phyloP scores from a whole-genome alignment of 139 green algal genomes.

The Tetraselmis chui region DNA sequence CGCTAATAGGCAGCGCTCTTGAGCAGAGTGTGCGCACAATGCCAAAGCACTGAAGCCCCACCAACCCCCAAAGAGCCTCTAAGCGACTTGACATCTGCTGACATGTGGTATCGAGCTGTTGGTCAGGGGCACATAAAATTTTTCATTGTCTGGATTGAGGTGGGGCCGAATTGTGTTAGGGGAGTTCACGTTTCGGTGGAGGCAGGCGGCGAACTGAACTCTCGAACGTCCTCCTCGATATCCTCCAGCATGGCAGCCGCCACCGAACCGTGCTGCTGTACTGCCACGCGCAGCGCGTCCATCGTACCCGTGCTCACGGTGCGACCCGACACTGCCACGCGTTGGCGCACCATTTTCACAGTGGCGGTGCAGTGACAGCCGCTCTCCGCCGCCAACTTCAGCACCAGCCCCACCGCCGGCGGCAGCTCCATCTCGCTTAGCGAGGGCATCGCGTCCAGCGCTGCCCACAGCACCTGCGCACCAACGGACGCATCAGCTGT shows the following conservation, averaged over 20 bases:
- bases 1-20: too few relatives aligned
- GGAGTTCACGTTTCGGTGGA: too few relatives aligned
- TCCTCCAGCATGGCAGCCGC: conserved; percentile 23
- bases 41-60: too few relatives aligned
- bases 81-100: too few relatives aligned
- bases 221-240: neutral
- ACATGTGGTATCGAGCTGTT: too few relatives aligned
- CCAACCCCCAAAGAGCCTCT: too few relatives aligned
- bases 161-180: too few relatives aligned
- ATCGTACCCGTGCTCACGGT: conserved; percentile 1
- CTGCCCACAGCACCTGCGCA: conserved; percentile 12
- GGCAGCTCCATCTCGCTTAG: conserved; percentile 26
- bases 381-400: conserved; percentile 25
- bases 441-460: conserved; percentile 19
- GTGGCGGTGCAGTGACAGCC: neutral
- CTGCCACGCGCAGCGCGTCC: conserved; percentile 34
- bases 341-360: conserved; percentile 18
- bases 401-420: conserved; percentile 26
- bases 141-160: too few relatives aligned
- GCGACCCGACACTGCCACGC: conserved; percentile 1
- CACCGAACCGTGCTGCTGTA: conserved; percentile 24
- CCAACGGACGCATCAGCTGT: too few relatives aligned
- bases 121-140: too few relatives aligned
- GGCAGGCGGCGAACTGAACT: neutral
- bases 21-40: too few relatives aligned